phyloP scores from a whole-genome alignment of 2,329 filamentous ascomycete species.

The Lasiodiplodia citricola region DNA sequence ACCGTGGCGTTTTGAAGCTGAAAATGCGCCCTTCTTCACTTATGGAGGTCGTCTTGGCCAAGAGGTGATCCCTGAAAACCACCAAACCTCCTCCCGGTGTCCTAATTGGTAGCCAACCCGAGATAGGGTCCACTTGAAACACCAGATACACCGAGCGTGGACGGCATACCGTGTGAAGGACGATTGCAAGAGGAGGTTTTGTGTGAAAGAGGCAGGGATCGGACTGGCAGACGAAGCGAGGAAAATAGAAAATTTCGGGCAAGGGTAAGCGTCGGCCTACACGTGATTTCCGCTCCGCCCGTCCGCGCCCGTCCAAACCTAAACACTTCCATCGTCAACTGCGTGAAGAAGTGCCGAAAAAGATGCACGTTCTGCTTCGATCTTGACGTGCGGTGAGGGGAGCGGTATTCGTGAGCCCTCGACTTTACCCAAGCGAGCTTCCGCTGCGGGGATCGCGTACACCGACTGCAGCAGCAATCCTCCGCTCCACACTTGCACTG shows the following conservation, averaged over 20 bases:
- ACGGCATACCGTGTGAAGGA: neutral
- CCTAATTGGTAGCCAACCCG: neutral
- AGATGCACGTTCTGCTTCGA: neutral
- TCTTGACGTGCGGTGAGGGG: neutral
- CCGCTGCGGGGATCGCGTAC: neutral
- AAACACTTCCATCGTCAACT: neutral
- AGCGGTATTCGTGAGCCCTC: constrained; percentile 1
- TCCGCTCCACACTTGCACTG: neutral
- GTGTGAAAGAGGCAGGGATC: constrained; percentile 5
- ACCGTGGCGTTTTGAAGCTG: constrained; percentile 19
- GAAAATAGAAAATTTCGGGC: neutral
- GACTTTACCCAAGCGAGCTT: neutral
- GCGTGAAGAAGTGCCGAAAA: neutral
- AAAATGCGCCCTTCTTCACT: neutral
- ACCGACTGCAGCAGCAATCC: neutral
- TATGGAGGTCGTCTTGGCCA: neutral
- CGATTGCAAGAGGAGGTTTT: neutral
- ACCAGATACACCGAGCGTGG: neutral
- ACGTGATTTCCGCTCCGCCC: neutral
- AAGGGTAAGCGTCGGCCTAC: neutral
- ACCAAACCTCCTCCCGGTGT: neutral
- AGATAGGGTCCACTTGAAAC: neutral
- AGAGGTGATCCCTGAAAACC: neutral
- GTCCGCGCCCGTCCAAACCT: neutral
- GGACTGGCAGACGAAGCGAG: neutral